Evolutionary conservation across 2,329 filamentous ascomycete species (phyloP).

Genomic region (Microcyclospora tardicrescens): DNA sequence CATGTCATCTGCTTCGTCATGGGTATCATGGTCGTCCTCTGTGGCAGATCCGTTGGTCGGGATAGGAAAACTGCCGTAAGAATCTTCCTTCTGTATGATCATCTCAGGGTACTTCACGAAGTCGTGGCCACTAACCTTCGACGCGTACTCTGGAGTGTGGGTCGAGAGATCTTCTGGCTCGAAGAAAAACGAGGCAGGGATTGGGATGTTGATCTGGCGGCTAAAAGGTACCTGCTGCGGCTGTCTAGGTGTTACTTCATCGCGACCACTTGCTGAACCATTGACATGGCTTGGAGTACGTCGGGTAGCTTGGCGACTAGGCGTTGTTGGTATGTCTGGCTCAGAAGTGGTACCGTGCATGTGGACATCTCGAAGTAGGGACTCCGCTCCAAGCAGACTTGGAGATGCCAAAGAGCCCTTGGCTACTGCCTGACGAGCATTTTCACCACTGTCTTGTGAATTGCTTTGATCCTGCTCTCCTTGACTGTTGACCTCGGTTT

Average conservation of each 20-base stretch:
- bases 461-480: neutral
- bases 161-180: conserved; percentile 31
- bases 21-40: conserved; percentile 4
- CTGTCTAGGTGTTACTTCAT: conserved; percentile 17
- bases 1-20: conserved; percentile 2
- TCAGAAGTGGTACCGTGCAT: conserved; percentile 27
- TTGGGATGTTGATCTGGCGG: conserved; percentile 31
- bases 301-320: conserved; percentile 3
- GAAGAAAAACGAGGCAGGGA: conserved; percentile 33
- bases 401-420: conserved; percentile 12
- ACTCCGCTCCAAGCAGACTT: conserved; percentile 36
- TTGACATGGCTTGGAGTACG: conserved; percentile 3
- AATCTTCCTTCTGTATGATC: conserved; percentile 2
- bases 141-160: conserved; percentile 35
- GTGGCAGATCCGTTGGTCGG: conserved; percentile 5
- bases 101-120: conserved; percentile 21
- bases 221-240: conserved; percentile 20
- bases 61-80: neutral
- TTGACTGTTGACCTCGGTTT: neutral
- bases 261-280: conserved; percentile 3
- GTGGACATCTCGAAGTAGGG: conserved; percentile 35
- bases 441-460: neutral
- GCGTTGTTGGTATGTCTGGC: conserved; percentile 13
- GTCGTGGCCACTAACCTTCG: conserved; percentile 32
- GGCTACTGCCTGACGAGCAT: neutral